Conservation (phyloP, 257 asterid species). For the Solanum ahanhuiri region DNA sequence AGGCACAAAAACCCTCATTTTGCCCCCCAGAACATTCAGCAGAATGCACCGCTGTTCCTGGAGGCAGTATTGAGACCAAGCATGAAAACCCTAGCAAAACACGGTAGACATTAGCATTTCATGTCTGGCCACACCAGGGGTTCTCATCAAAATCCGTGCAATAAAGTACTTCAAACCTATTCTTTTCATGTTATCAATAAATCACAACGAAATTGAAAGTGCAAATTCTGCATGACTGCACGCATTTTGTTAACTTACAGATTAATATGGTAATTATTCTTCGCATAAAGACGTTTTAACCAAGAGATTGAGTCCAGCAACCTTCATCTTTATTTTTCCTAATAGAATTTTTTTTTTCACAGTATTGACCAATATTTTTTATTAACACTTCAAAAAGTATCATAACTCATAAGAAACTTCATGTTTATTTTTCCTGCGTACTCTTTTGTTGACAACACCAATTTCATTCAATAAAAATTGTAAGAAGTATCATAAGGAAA, state of each 20-base stretch:
- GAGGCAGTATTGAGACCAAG: not conserved
- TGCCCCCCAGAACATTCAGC: not conserved
- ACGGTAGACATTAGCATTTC: not conserved
- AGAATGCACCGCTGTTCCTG: not conserved
- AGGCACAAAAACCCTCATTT: not conserved
- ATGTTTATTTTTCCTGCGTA: not conserved
- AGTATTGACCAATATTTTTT: not conserved
- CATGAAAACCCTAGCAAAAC: not conserved
- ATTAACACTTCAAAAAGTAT: not conserved
- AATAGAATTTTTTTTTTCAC: not conserved
- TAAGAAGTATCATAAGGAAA: not conserved
- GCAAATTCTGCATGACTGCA: not conserved
- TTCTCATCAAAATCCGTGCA: not conserved
- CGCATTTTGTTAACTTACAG: not conserved
- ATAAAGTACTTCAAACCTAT: not conserved
- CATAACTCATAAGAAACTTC: not conserved
- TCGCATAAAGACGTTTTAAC: not conserved
- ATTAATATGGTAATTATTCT: not conserved
- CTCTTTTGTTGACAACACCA: not conserved
- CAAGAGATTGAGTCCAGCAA: not conserved
- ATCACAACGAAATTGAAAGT: not conserved
- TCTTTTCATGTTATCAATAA: not conserved
- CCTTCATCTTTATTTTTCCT: not conserved
- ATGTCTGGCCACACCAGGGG: not conserved
- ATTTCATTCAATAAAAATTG: not conserved